phyloP scores from a whole-genome alignment of 306 rosid species.

The Cercis canadensis region DNA sequence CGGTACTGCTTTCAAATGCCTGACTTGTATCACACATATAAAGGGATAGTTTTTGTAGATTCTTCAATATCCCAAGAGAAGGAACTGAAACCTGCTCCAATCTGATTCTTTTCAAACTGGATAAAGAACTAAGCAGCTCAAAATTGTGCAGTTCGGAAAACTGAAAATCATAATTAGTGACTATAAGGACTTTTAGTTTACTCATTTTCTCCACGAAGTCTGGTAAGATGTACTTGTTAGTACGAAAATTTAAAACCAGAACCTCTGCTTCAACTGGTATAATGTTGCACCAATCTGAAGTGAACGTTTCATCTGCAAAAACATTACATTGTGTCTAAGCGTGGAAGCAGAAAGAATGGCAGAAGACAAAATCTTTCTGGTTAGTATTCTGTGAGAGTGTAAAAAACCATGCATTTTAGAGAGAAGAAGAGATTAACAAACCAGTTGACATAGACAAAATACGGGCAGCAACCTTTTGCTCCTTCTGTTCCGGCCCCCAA shows the following conservation, averaged over 20 bases:
- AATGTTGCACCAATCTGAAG: conserved; percentile 41
- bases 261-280: conserved; percentile 51
- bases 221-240: conserved; percentile 47
- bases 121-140: conserved; percentile 40
- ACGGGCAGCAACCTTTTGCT: conserved; percentile 38
- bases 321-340: conserved; percentile 17
- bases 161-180: conserved; percentile 48
- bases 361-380: too few relatives aligned
- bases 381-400: too few relatives aligned
- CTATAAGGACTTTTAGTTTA: conserved; percentile 52
- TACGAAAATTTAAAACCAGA: conserved; percentile 54
- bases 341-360: not conserved
- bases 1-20: conserved; percentile 45
- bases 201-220: conserved; percentile 44
- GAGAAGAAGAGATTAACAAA: conserved; percentile 20
- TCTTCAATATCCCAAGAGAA: conserved; percentile 44
- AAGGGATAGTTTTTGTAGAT: conserved; percentile 56
- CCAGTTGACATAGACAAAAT: conserved; percentile 73
- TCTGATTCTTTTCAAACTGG: conserved; percentile 55
- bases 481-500: conserved; percentile 59
- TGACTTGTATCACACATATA: conserved; percentile 54
- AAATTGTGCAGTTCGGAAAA: conserved; percentile 44
- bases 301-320: conserved; percentile 59
- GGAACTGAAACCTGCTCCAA: conserved; percentile 59
- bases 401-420: too few relatives aligned